A percentile compares a stretch with the other conserved stretches of the same genome.
Conservation (phyloP, 306 rosid genomes). For the Quercus rubra region DNA sequence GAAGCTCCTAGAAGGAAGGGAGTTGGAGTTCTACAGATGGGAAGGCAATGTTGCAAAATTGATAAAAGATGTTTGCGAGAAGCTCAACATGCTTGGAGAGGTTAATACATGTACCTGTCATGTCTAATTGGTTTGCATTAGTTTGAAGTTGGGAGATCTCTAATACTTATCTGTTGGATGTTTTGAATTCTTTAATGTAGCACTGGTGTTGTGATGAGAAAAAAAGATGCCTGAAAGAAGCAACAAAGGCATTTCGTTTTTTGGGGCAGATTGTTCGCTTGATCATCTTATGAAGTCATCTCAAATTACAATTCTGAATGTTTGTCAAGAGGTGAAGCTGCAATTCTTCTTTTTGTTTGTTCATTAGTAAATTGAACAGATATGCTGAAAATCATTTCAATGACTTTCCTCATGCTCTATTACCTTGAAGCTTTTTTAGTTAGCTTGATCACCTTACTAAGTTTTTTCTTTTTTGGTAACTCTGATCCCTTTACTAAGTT, state of each 20-base stretch:
- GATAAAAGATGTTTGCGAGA: conserved; percentile 68
- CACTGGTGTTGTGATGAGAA: conserved; percentile 79
- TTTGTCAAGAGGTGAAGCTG: background rate
- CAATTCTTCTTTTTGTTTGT: background rate
- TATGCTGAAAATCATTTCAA: background rate
- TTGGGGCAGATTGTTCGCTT: conserved; percentile 79
- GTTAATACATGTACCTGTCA: conserved; percentile 22
- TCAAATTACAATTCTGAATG: background rate
- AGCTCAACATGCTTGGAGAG: conserved; percentile 80
- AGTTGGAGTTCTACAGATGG: conserved; percentile 73
- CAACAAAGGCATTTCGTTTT: conserved; percentile 67
- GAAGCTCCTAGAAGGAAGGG: conserved; percentile 66
- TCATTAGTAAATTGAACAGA: background rate
- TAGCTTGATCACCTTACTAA: background rate
- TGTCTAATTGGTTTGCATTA: background rate
- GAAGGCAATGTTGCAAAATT: conserved; percentile 56
- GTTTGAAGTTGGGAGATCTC: background rate
- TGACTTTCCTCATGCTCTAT: background rate
- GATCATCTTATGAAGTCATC: conserved; percentile 47
- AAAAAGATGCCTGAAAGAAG: conserved; percentile 77
- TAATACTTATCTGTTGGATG: conserved; percentile 8
- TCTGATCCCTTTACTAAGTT: background rate
- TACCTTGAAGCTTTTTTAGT: background rate
- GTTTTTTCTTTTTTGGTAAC: background rate
- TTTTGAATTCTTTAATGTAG: conserved; percentile 40